Conservation (phyloP, 345 rosid species). For the Eucalyptus pumila region DNA sequence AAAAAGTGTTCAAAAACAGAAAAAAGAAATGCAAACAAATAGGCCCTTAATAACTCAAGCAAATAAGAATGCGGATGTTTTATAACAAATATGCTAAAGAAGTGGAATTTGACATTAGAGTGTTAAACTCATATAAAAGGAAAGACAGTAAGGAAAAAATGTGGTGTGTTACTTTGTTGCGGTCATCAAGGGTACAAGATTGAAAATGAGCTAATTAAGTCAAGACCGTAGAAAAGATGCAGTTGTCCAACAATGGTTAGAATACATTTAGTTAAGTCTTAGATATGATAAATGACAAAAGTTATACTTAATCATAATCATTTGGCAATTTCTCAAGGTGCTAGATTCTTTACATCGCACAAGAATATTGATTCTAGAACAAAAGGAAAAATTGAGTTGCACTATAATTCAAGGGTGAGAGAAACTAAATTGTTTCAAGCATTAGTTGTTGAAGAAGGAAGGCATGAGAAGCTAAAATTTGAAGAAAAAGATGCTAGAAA, state of each 20-base stretch:
- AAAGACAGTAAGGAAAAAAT: rapidly evolving
- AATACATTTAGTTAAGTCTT: too few relatives aligned
- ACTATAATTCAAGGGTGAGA: rapidly evolving
- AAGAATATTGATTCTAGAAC: background rate
- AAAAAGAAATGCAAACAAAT: too few relatives aligned
- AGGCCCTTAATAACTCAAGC: background rate
- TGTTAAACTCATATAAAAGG: too few relatives aligned
- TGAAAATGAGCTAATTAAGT: background rate
- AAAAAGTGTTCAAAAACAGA: too few relatives aligned
- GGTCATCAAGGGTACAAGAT: background rate
- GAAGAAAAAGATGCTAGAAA: background rate
- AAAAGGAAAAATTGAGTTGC: rapidly evolving
- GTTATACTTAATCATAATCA: too few relatives aligned
- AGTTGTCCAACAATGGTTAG: background rate
- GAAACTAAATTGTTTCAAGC: background rate
- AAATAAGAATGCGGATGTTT: background rate
- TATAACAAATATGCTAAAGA: too few relatives aligned
- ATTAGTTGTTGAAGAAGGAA: background rate
- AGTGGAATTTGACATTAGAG: background rate
- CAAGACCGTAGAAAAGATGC: background rate
- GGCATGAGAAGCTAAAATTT: background rate
- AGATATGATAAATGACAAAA: background rate
- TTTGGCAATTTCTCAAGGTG: background rate
- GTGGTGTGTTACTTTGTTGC: rapidly evolving
- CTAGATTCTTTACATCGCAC: background rate